phyloP scores from a whole-genome alignment of 805 yeast genomes.

The Tetrapisispora nanseiensis region DNA sequence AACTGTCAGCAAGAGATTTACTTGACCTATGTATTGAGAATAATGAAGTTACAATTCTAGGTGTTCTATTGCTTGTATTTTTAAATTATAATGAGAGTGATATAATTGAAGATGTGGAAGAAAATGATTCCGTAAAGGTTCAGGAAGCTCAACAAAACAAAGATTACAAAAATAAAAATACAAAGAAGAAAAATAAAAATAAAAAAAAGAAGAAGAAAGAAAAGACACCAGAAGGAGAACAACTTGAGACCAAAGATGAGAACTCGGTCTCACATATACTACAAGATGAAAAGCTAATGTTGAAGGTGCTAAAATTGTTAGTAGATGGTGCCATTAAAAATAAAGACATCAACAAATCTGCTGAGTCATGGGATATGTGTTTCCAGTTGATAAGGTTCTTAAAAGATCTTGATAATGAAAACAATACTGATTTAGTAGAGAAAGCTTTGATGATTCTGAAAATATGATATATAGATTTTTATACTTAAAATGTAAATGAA shows the following conservation, averaged over 20 bases:
- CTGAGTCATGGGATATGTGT: slow-evolving; percentile 30
- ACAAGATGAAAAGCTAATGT: slow-evolving; percentile 25
- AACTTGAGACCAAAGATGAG: neutral
- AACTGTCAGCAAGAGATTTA: slow-evolving; percentile 27
- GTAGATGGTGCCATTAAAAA: slow-evolving; percentile 24
- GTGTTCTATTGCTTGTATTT: slow-evolving; percentile 25
- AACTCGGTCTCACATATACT: slow-evolving; percentile 14
- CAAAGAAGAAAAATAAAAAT: neutral
- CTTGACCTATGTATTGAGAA: slow-evolving; percentile 25
- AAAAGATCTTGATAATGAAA: slow-evolving; percentile 24
- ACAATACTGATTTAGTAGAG: slow-evolving; percentile 18
- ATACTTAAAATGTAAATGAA: no score
- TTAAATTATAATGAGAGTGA: slow-evolving; percentile 24
- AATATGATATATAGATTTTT: slow-evolving; percentile 6
- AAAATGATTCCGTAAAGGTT: neutral
- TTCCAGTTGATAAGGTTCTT: slow-evolving; percentile 27
- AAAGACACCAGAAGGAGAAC: neutral
- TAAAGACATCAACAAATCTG: slow-evolving; percentile 18
- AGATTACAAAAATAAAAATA: neutral
- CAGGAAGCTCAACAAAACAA: neutral
- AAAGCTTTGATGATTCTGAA: slow-evolving; percentile 15
- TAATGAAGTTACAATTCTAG: slow-evolving; percentile 25
- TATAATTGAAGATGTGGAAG: slow-evolving; percentile 1
- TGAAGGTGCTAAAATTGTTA: slow-evolving; percentile 21
- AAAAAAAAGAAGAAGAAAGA: neutral